A percentile compares a stretch with the other conserved stretches of the same genome.
Evolutionary conservation across 345 rosid genomes (phyloP).

Genomic region (Fremontodendron californicum): DNA sequence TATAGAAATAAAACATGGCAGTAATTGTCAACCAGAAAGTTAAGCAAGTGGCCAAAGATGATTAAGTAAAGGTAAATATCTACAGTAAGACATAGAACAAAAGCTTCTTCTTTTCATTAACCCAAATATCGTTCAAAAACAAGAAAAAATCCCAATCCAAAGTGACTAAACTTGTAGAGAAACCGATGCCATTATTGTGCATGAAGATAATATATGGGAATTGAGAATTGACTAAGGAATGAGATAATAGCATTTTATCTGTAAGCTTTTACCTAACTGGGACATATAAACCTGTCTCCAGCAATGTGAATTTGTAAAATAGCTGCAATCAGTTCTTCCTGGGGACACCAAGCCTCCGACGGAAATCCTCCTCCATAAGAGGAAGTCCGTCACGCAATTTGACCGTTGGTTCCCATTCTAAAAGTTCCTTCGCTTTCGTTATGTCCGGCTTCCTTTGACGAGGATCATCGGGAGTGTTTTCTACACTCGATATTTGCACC

Average conservation of each 20-base stretch:
- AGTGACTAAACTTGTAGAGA: background rate
- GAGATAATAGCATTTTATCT: background rate
- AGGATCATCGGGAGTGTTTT: slow-evolving; percentile 96
- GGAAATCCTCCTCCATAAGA: slow-evolving; percentile 91
- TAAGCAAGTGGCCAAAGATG: too few relatives aligned
- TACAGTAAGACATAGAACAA: background rate
- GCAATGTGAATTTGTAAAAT: background rate
- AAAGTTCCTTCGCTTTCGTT: slow-evolving; percentile 70
- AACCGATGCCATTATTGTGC: slow-evolving; percentile 2
- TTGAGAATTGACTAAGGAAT: background rate
- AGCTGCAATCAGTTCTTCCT: slow-evolving; percentile 35
- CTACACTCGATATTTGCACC: slow-evolving; percentile 63
- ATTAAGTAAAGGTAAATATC: background rate
- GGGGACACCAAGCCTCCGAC: slow-evolving; percentile 63
- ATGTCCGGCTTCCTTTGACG: slow-evolving; percentile 90
- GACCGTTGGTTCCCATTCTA: slow-evolving; percentile 89
- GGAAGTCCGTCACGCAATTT: slow-evolving; percentile 88
- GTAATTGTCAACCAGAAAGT: too few relatives aligned
- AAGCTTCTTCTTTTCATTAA: background rate
- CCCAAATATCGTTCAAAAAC: background rate
- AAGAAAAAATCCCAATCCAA: background rate
- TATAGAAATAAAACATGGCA: too few relatives aligned
- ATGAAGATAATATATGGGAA: background rate
- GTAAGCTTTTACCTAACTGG: background rate
- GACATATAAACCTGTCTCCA: background rate